phyloP scores from a whole-genome alignment of 169 alveolate genomes.

The Neospora caninum region DNA sequence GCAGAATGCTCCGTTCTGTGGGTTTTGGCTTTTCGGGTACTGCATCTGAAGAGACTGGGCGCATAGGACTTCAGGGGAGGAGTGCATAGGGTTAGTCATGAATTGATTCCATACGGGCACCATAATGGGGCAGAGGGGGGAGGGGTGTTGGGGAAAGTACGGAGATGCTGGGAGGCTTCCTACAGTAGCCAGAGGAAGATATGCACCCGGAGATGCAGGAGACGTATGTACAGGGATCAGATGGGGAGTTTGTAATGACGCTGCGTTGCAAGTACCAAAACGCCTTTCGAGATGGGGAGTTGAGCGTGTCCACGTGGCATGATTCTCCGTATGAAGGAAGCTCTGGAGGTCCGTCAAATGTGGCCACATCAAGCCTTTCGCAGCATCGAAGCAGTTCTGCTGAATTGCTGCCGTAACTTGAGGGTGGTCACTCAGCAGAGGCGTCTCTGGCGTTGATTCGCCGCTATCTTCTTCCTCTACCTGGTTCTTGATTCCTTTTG shows the following conservation, averaged over 20 bases:
- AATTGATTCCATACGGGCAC: not conserved
- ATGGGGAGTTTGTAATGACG: not conserved
- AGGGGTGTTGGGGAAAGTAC: not conserved
- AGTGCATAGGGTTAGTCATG: not conserved
- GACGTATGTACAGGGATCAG: not conserved
- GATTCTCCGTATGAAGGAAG: not conserved
- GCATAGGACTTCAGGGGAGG: not conserved
- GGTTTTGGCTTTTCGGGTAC: not conserved
- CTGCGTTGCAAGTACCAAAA: not conserved
- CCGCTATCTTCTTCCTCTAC: not conserved
- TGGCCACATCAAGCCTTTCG: not conserved
- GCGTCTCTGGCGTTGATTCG: constrained; percentile 23
- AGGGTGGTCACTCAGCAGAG: constrained; percentile 7
- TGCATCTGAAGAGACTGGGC: not conserved
- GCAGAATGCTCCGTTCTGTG: not conserved
- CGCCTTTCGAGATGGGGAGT: not conserved
- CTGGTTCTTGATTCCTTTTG: not conserved
- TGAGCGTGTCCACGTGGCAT: not conserved
- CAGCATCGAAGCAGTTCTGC: not conserved
- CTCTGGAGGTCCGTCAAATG: not conserved
- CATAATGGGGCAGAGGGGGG: not conserved
- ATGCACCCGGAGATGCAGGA: not conserved
- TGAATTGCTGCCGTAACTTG: constrained; percentile 9
- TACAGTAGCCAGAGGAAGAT: not conserved
- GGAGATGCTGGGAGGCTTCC: not conserved